Evolutionary conservation across 192 early-diverging fungal genomes (phyloP), one percentile per base, ranked within the genome.

Genomic region (Lobulomyces angularis): DNA sequence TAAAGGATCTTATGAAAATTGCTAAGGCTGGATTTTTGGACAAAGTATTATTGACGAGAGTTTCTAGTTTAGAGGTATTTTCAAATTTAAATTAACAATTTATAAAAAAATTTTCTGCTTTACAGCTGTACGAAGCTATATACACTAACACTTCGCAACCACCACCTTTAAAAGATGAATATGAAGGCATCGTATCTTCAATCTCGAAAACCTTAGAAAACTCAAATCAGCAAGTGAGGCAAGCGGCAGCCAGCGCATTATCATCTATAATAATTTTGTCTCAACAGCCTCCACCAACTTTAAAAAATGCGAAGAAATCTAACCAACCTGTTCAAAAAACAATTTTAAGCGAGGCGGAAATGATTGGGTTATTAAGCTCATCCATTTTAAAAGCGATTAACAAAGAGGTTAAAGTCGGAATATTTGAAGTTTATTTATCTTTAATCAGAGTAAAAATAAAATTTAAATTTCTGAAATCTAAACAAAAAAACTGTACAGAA

Each of bases 361-460:
- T 84, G 44, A 55, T 97, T 14, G 23, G 31, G 14, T 61, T 83
- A 39, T 65, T 97, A 5, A 74, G 74, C 0, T 40, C 28, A 2
- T 51, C 67, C 2, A 88, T 83, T 50, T 58, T 67, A 6, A 73
- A 74, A 18, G 56, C 74, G 0, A 68, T 43, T 8, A 40, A 83
- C 0, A 65, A 74, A 8, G 86, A 91, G 27, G 61, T 74, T 8
- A 71, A 82, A 0, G 66, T 83, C 0, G 89, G 84, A 9, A 65
- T 93, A 1, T 54, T 87, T 8, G 84, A 92, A 47, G 64, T 77
- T 3, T 92, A 90, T 59, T 71, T 80, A 0, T 62, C 71, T 1
- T 45, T 90, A 1, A 77, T 88, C 33, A 59, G 72, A 24, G 57
- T n/a, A n/a, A n/a, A n/a, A n/a, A n/a, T n/a, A n/a, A n/a, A n/a